Conservation (phyloP, 371 early-diverging fungal species). For the Mucor irregularis region DNA sequence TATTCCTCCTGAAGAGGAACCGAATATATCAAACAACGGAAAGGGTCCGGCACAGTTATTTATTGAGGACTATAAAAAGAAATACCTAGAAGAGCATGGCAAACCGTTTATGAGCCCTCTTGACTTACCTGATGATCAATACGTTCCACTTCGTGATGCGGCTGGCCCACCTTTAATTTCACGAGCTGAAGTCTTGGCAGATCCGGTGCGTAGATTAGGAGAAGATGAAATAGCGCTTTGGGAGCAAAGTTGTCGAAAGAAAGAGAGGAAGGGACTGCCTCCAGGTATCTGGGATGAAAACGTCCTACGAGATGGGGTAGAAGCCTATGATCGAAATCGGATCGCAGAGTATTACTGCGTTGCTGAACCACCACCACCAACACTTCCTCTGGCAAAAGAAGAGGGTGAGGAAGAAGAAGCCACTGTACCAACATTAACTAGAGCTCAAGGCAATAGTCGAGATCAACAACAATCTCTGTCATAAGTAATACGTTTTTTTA, state of each 20-base stretch:
- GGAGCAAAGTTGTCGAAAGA: constrained; percentile 12
- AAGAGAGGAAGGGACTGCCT: neutral
- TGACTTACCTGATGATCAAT: constrained; percentile 19
- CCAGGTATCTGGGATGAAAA: constrained; percentile 11
- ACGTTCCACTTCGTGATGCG: constrained; percentile 14
- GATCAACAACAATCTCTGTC: too few species aligned
- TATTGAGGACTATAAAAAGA: neutral
- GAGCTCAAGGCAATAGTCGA: too few species aligned
- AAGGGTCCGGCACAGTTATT: neutral
- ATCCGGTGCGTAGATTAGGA: constrained; percentile 15
- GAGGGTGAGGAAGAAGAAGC: neutral
- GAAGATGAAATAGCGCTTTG: constrained; percentile 20
- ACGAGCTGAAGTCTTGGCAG: constrained; percentile 17
- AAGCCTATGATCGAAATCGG: neutral
- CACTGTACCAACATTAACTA: neutral
- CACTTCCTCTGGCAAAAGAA: neutral
- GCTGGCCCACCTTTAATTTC: constrained; percentile 12
- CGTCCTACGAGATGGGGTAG: neutral
- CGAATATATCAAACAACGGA: too few species aligned
- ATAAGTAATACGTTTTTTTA: too few species aligned
- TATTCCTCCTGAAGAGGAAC: too few species aligned
- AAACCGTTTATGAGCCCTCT: constrained; percentile 11
- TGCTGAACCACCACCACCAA: too few species aligned
- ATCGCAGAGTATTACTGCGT: neutral
- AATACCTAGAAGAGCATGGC: neutral